phyloP scores from a whole-genome alignment of 257 asterid genomes.

The Penstemon eatonii region DNA sequence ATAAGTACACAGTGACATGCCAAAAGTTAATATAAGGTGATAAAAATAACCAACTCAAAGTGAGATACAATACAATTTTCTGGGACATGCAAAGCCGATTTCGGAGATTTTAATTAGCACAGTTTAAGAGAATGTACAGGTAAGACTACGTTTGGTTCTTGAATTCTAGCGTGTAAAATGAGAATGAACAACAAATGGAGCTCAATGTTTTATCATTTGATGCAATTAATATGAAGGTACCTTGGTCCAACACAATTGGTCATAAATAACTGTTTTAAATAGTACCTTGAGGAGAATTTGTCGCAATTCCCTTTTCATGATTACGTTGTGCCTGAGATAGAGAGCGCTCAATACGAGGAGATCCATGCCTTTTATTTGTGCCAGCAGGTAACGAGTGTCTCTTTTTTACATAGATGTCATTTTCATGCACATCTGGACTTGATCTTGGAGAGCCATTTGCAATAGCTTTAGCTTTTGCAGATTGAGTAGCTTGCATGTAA shows the following conservation, averaged over 20 bases:
- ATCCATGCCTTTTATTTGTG: constrained; percentile 72
- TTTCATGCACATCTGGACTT: constrained; percentile 86
- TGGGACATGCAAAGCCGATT: neutral
- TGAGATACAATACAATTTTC: neutral
- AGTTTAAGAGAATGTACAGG: neutral
- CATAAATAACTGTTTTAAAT: constrained; percentile 20
- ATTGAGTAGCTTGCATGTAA: constrained; percentile 98
- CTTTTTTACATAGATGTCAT: constrained; percentile 66
- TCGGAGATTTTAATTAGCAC: neutral
- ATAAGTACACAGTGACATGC: constrained; percentile 2
- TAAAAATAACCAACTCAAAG: neutral
- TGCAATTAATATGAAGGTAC: neutral
- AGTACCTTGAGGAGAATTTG: constrained; percentile 84
- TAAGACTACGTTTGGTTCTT: too few species aligned
- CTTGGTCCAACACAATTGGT: constrained; percentile 11
- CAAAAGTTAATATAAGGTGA: constrained; percentile 1
- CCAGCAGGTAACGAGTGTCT: constrained; percentile 76
- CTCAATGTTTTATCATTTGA: too few species aligned
- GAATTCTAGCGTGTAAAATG: too few species aligned
- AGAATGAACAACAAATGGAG: too few species aligned
- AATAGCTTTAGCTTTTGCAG: constrained; percentile 91
- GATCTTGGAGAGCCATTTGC: constrained; percentile 79
- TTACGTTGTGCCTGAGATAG: constrained; percentile 66
- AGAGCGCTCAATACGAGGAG: constrained; percentile 77
- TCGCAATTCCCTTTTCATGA: constrained; percentile 57